These are phyloP conservation scores for Mortierella sp. DNA, from an alignment of 371 early-diverging fungal species.

Conservation along the genomic window DNA sequence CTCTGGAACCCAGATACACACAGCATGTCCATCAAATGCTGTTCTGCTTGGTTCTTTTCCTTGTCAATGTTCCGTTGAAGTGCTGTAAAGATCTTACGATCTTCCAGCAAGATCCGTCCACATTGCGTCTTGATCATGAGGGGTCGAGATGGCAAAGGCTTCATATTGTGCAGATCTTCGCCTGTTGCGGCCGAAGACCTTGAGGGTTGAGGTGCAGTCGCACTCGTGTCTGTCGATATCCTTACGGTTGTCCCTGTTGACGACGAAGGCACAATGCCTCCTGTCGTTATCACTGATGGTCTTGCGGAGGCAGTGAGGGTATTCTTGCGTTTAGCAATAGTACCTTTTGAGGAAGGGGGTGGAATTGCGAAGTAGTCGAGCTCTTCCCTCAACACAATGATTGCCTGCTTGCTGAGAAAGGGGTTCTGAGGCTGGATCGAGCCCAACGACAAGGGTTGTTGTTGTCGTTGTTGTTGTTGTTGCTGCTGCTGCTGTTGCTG, in stretches of 20 bases:
- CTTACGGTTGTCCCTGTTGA: conserved; percentile 1
- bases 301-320: background rate
- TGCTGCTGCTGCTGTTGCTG: conserved; percentile 3
- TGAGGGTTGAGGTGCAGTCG: background rate
- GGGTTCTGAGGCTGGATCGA: conserved; percentile 57
- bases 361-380: conserved; percentile 71
- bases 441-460: conserved; percentile 12
- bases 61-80: conserved; percentile 75
- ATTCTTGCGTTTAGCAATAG: background rate
- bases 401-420: conserved; percentile 76
- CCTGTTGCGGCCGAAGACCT: no score
- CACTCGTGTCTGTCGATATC: background rate
- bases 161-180: conserved; percentile 5
- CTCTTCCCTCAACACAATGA: conserved; percentile 72
- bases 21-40: conserved; percentile 89
- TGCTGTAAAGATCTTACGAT: conserved; percentile 79
- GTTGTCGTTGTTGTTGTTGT: conserved; percentile 1
- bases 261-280: background rate
- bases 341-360: conserved; percentile 10
- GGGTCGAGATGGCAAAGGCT: background rate
- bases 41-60: conserved; percentile 81
- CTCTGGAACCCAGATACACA: conserved; percentile 82
- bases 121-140: conserved; percentile 68
- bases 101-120: conserved; percentile 70
- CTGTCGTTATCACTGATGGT: background rate